Base-by-base conservation (phyloP, 2,329 filamentous ascomycete species). In the Hysterium pulicare region DNA sequence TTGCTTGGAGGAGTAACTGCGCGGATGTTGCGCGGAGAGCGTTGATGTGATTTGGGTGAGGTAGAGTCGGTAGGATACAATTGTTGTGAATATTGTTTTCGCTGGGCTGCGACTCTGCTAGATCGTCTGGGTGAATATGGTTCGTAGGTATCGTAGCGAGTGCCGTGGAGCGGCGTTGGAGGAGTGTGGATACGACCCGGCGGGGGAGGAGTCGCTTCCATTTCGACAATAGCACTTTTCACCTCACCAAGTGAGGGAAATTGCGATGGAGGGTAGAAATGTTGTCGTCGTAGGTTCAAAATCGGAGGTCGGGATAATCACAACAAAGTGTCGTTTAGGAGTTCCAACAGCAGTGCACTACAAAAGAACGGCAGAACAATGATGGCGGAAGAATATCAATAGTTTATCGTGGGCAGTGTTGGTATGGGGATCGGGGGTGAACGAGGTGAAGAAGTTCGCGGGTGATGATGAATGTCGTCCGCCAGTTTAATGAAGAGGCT, bases 111-210 rank as follows among this genome's bases (percentile, higher is more conserved):
- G 53, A 87, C 75, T 51, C 84, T 78, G 46, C 78, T 76, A 22
- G 61, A 62, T 57, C 86, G 84, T 63, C 84, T 79, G 41, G 84
- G 82, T 46, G 83, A 81, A 60, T 82, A 90, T 33, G 86, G 86
- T 58, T 87, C 78, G 74, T 83, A 90, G 49, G 74, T 69, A 66
- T 90, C 86, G 51, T 76, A 73, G 56, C 75, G 81, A 28, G 67
- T 44, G 36, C 85, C 86, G 58, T 82, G 77, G 45, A 77, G 78
- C 36, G 86, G 86, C 42, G 86, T 82, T 31, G 79, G 78, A 47
- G 86, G 86, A 37, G 83, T 87, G 61, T 73, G 80, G 48, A 86
- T 68, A 49, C 71, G 69, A 32, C 71, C 65, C 28, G 78, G 72
- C 49, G 80, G 81, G 38, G 83, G 78, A 51, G 84, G 83, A 33